Base-by-base conservation (phyloP, 305 asterid genomes). In the Euphrasia arctica region DNA sequence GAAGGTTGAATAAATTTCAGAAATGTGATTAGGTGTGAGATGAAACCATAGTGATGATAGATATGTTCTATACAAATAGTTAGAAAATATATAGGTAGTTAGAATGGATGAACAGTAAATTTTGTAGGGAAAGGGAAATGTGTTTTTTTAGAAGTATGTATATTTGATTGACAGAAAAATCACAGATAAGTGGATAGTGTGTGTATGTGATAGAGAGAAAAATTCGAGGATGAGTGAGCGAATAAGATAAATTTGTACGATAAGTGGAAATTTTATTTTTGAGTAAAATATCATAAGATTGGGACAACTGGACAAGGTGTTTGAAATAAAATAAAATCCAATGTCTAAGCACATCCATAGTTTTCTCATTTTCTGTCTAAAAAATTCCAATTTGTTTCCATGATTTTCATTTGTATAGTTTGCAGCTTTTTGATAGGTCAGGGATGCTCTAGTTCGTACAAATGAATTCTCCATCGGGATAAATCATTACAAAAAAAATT, bases 391-490 rank as follows among this genome's bases (percentile, higher is more conserved):
- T 43, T 14, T 54, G 47, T 71, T 49, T 27, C 58, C 27, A 27
- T 3, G 67, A 13, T 4, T 56, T 18, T 27, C 57, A 45, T 42
- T 32, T 8, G 3, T 39, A 8, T 15, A 34, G 63, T 42, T 63
- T 79, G 82, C 91, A 93, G 99, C 79, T 93, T 41, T 90, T 82
- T 71, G 99, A 93, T 75, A 83, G 99, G 49, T 90, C 99, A 0
- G 99, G 99, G 13, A 73, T 93, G 85, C 74, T 93, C 39, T 93
- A 93, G 22, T 18, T 18, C 22, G 22, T 18, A 18, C 22, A 18
- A 18, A 18, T 18, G 22, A 18, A 18, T 18, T 18, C 22, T 18
- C 22, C 22, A 18, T 18, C 22, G 22, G 22, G 22, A 18, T 18
- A 18, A 18, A 18, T 18, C 22, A 18, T 18, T 18, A 18, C 22